Percentiles rank a stretch among this genome's conserved stretches.
Conservation (phyloP, 2,329 filamentous ascomycete species). For the Scedosporium dehoogii region DNA sequence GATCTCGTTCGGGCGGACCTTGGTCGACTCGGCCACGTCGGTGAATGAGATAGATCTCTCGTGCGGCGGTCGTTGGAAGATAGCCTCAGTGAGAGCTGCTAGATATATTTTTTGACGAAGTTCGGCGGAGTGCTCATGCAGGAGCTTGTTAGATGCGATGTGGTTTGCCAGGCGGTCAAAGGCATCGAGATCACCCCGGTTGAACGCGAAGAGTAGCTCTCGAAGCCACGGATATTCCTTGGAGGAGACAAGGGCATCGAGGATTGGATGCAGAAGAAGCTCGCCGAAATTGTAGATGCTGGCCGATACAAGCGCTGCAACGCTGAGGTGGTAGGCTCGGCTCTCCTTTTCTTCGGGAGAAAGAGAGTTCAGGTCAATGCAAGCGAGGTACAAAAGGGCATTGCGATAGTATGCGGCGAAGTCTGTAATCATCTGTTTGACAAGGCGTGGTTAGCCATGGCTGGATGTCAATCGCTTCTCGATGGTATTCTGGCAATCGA, state of each 20-base stretch:
- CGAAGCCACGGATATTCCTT: constrained; percentile 79
- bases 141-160: constrained; percentile 68
- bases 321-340: constrained; percentile 84
- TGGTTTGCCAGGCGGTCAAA: constrained; percentile 78
- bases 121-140: constrained; percentile 71
- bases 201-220: constrained; percentile 95
- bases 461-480: background rate
- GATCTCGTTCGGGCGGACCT: constrained; percentile 83
- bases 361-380: constrained; percentile 74
- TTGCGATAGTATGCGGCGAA: constrained; percentile 97
- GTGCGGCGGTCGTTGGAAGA: constrained; percentile 91
- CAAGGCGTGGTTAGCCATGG: background rate
- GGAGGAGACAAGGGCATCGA: constrained; percentile 65
- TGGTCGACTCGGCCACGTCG: constrained; percentile 84
- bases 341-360: constrained; percentile 64
- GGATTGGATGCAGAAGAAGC: constrained; percentile 92
- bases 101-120: constrained; percentile 97
- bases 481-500: constrained; percentile 1
- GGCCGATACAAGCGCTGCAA: constrained; percentile 86
- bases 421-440: constrained; percentile 58
- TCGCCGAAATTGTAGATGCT: constrained; percentile 99
- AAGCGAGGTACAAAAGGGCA: constrained; percentile 93
- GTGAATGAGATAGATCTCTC: constrained; percentile 89
- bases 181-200: constrained; percentile 80
- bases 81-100: constrained; percentile 87